Base-by-base conservation (phyloP, 345 rosid species). In the Gossypium turneri region DNA sequence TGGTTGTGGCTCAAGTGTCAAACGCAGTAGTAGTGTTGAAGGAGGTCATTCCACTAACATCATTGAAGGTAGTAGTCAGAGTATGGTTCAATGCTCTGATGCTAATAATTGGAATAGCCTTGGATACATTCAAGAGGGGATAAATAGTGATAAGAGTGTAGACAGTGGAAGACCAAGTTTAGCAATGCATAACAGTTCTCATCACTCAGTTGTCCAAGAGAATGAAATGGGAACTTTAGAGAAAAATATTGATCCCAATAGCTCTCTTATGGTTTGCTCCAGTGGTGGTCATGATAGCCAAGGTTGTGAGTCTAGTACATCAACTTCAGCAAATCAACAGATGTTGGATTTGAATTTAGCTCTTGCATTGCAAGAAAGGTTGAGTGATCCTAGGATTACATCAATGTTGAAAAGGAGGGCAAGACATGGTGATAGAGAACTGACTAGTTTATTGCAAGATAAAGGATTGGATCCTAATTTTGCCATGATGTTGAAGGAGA, bases 381-480 rank as follows among this genome's bases (percentile, higher is more conserved):
- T 96, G 80, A 93, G 84, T 73, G 90, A 92, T 78, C 99, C 98
- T 34, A 86, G 98, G 82, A 90, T 96, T 82, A 82, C 99, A 64
- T 87, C 94, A 2, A 63, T 96, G 78, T 88, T 96, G 81, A 93
- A 88, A 85, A 90, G 78, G 90, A 89, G 87, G 84, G 92, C 90
- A 51, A 84, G 85, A 74, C 90, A 88, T 77, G 97, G 98, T 71
- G 97, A 96, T 81, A 80, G 82, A 67, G 99, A 96, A 47, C 86
- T 93, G 82, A 81, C 90, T 81, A 90, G 82, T 83, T 82, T 96
- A 86, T 84, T 96, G 86, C 97, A 96, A 82, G 87, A 93, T 82
- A 96, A 96, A 83, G 99, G 99, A 69, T 85, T 96, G 84, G 99
- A 96, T 87, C 99, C 99, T 76, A 93, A 96, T 88, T 96, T 96